Base-by-base conservation (phyloP, 1,139 yeast species). In the Saccharomyces hybrid region DNA sequence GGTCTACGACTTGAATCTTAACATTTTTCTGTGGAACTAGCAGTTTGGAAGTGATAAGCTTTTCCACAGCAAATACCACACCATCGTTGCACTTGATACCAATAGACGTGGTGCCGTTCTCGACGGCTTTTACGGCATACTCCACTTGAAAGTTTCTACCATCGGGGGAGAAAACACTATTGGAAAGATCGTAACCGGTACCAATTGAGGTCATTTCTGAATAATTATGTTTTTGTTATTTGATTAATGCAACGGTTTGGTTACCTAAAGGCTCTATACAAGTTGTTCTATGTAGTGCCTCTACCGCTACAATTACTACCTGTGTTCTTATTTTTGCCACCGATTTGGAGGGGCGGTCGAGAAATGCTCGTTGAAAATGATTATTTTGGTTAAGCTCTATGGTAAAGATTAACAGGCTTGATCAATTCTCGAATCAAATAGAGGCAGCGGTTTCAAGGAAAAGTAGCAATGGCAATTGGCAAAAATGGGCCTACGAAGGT, bases 71-170 rank as follows among this genome's bases (percentile, higher is more conserved):
- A 61, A 93, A 79, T 20, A 93, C 97, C 48, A 95, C 80, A 50
- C 99, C 99, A 68, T 93, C 98, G 65, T 82, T 81, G 73, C 88
- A 89, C 70, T 87, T 87, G 69, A 95, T 85, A 46, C 98, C 99
- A 62, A 95, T 79, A 30, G 97, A 85, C 0, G 99, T 93, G n/a
- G 97, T 95, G 48, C 97, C 97, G 69, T 90, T 91, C 72, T 95
- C 99, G 6, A 93, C 98, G 1, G 99, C 99, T 72, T 95, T 95
- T 70, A 87, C 80, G 48, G 99, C 99, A 67, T 95, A 95, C 73
- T 95, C 99, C 26, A 93, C 99, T 74, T 95, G 99, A 75, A 95
- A 95, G 73, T 91, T 93, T 75, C 99, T 83, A 52, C 99, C 99
- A 72, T 95, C 99, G 70, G 85, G 82, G 16, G 81, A 74, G 68